Evolutionary conservation across 148 eudicot species (phyloP), one percentile per base, ranked within the genome.

Genomic region (Linanthus parryae): DNA sequence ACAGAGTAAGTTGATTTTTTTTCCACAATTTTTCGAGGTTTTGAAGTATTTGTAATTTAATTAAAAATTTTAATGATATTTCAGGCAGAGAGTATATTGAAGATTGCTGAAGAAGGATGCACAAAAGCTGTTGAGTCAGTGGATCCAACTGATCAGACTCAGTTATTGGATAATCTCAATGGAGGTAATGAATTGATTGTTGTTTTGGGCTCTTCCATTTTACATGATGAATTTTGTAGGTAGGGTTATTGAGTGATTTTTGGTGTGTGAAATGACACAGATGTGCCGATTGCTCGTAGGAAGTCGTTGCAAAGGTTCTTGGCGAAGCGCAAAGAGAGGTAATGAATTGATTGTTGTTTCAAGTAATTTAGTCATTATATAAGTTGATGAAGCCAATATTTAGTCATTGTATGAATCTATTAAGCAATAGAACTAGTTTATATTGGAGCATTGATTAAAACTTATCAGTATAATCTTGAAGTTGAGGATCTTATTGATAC

Each of bases 301-400:
- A 70, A 68, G 57, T 83, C 85, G 4, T 52, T 79, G 31, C 77
- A 68, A 28, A 68, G 78, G 47, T 83, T 83, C 64, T 51, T 79
- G 47, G 80, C 68, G 68, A 79, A 79, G 70, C 85, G 90, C 43
- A 68, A 79, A 55, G 70, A 68, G 54, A 76, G 90, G 85, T 83
- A 34, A n/a, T n/a, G n/a, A n/a, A n/a, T n/a, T n/a, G n/a, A n/a
- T n/a, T n/a, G n/a, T n/a, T n/a, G n/a, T n/a, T n/a, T n/a, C n/a
- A n/a, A n/a, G n/a, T n/a, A n/a, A n/a, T n/a, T n/a, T n/a, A n/a
- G n/a, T n/a, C n/a, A n/a, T n/a, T n/a, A n/a, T n/a, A n/a, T n/a
- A n/a, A n/a, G n/a, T n/a, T n/a, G n/a, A n/a, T n/a, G n/a, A n/a
- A n/a, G n/a, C n/a, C n/a, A n/a, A n/a, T n/a, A n/a, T n/a, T n/a